phyloP scores from a whole-genome alignment of 179 eudicot species.

The Silene coronaria region DNA sequence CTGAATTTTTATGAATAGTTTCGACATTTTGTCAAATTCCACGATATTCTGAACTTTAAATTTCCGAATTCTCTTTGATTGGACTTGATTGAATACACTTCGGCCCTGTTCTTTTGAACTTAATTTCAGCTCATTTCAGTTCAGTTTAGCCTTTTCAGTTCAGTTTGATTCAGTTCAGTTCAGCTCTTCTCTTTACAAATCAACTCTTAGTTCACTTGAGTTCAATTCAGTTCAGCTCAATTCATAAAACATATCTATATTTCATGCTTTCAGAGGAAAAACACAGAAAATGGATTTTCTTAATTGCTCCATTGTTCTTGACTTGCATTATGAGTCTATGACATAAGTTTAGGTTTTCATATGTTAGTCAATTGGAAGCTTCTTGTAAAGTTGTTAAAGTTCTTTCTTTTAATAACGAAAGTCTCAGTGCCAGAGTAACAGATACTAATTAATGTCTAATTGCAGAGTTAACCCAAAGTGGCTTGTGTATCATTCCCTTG shows the following conservation, averaged over 20 bases:
- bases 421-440: background rate
- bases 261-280: background rate
- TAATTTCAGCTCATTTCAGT: too few species aligned
- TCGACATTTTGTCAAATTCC: background rate
- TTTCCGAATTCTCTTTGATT: background rate
- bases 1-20: background rate
- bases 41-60: background rate
- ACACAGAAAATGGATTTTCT: background rate
- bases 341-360: background rate
- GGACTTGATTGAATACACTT: background rate
- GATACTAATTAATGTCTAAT: slow-evolving; percentile 2
- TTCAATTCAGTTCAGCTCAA: too few species aligned
- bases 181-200: too few species aligned
- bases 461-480: slow-evolving; percentile 98
- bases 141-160: too few species aligned
- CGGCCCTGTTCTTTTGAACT: too few species aligned
- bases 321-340: background rate
- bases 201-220: too few species aligned
- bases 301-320: background rate
- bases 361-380: background rate
- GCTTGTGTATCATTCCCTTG: slow-evolving; percentile 75
- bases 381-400: background rate
- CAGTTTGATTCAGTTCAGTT: too few species aligned
- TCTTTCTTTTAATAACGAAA: background rate
- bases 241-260: background rate